A percentile compares a stretch with the other conserved stretches of the same genome.
Conservation (phyloP, 306 rosid genomes). For the Rosa rugosa region DNA sequence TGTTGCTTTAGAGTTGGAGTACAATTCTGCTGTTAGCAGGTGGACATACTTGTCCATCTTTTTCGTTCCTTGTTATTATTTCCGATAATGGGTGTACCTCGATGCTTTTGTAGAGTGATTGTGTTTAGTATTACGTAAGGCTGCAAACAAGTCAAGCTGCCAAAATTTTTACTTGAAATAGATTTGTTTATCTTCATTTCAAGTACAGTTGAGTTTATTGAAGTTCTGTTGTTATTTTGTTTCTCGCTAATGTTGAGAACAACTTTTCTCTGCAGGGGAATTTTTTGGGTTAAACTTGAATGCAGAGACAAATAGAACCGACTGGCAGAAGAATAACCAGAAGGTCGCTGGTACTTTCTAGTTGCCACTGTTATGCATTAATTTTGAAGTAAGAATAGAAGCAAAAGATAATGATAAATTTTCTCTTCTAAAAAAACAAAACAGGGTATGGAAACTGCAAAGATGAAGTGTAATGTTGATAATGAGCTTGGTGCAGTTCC, state of each 20-base stretch:
- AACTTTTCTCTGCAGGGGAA: slow-evolving; percentile 39
- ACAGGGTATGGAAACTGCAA: slow-evolving; percentile 52
- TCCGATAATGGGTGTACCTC: neutral
- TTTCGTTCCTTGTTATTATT: no score
- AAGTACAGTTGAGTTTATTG: neutral
- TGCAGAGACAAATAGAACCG: slow-evolving; percentile 37
- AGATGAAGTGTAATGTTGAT: slow-evolving; percentile 43
- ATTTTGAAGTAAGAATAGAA: slow-evolving; percentile 20
- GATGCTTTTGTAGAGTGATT: no score
- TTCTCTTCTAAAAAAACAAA: slow-evolving; percentile 24
- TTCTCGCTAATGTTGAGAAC: neutral
- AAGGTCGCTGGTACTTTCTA: slow-evolving; percentile 86
- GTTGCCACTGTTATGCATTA: slow-evolving; percentile 33
- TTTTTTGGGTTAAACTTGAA: slow-evolving; percentile 37
- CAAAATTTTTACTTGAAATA: neutral
- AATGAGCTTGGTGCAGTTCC: slow-evolving; percentile 56
- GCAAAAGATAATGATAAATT: slow-evolving; percentile 28
- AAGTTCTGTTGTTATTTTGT: neutral
- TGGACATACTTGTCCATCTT: no score
- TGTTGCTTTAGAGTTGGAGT: no score
- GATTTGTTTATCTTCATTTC: no score
- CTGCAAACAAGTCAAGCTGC: no score
- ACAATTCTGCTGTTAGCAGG: no score
- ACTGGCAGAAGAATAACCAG: slow-evolving; percentile 52
- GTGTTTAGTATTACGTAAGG: no score